A percentile compares a stretch with the other conserved stretches of the same genome.
Evolutionary conservation across 257 asterid genomes (phyloP).

Genomic region (Ilex asprella): DNA sequence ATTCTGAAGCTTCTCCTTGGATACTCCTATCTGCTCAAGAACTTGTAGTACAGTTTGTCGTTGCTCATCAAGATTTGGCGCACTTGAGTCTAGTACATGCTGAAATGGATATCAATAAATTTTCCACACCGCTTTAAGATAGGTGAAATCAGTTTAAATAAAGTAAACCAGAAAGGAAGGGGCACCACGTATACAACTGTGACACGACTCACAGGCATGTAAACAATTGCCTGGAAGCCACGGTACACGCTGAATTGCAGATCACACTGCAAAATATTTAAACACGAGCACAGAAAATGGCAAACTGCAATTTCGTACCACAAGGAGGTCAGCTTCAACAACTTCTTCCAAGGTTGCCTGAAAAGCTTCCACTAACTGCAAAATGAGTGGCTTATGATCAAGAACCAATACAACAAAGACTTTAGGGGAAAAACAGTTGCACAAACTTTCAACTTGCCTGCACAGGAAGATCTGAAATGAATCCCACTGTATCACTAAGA

Average conservation of each 20-base stretch:
- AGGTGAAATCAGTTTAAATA: too few relatives aligned
- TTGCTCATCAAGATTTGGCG: constrained; percentile 67
- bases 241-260: background rate
- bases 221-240: background rate
- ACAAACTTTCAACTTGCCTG: constrained; percentile 43
- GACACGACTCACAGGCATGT: background rate
- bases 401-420: too few relatives aligned
- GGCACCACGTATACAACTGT: too few relatives aligned
- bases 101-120: constrained; percentile 24
- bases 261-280: too few relatives aligned
- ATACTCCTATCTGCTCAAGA: constrained; percentile 69
- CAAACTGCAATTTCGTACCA: constrained; percentile 44
- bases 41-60: constrained; percentile 75
- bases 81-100: constrained; percentile 96
- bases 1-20: constrained; percentile 72
- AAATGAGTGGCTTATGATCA: background rate
- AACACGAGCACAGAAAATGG: background rate
- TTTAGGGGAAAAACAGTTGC: background rate
- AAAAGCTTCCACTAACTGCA: constrained; percentile 96
- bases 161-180: too few relatives aligned
- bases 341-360: constrained; percentile 97
- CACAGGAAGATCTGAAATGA: constrained; percentile 89
- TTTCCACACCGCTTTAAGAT: too few relatives aligned
- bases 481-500: constrained; percentile 96
- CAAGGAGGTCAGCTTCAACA: constrained; percentile 92